phyloP scores from a whole-genome alignment of 176 grass and related monocot genomes.

The Aegilops longissima region DNA sequence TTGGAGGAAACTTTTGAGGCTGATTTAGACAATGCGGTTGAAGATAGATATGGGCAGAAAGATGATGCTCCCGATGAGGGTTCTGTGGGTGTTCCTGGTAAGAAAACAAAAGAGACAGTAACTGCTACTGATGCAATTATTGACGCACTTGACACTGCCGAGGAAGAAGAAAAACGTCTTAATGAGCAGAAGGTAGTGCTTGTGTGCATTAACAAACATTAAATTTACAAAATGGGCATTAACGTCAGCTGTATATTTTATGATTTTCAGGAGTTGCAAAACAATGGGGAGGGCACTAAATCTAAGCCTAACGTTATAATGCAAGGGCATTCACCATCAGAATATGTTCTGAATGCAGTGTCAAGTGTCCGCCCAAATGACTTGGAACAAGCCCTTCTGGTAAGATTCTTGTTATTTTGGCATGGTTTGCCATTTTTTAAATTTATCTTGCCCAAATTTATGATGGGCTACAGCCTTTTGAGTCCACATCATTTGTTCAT shows the following conservation, averaged over 20 bases:
- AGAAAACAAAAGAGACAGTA: constrained; percentile 88
- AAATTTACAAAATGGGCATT: background rate
- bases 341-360: constrained; percentile 82
- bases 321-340: constrained; percentile 76
- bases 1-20: constrained; percentile 91
- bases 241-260: background rate
- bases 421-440: background rate
- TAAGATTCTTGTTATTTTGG: constrained; percentile 30
- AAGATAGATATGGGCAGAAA: constrained; percentile 74
- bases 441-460: constrained; percentile 6
- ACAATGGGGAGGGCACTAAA: constrained; percentile 41
- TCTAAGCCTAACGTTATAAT: constrained; percentile 84
- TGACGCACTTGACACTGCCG: constrained; percentile 84
- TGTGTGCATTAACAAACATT: background rate
- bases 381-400: constrained; percentile 82
- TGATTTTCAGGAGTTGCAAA: constrained; percentile 68
- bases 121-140: constrained; percentile 84
- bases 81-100: constrained; percentile 81
- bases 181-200: constrained; percentile 58
- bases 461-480: background rate
- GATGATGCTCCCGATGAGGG: constrained; percentile 84
- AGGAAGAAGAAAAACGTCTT: constrained; percentile 82
- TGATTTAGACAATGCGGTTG: constrained; percentile 69
- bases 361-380: constrained; percentile 78
- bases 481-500: background rate